Evolutionary conservation across 352 stramenopile species (phyloP).

Genomic region (Blastocystis sp.): DNA sequence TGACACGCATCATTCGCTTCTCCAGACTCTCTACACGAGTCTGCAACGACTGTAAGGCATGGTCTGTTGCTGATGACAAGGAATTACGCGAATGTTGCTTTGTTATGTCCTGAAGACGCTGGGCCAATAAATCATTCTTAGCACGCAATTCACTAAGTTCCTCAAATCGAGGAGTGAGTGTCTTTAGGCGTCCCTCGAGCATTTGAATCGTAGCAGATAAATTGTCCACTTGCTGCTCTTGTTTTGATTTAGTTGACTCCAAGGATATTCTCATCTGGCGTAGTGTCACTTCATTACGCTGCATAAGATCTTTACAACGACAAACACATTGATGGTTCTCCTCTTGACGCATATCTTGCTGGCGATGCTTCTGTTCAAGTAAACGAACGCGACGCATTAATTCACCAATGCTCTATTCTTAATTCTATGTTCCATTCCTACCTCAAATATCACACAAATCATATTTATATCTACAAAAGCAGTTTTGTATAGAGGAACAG

Average conservation of each 20-base stretch:
- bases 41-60: background rate
- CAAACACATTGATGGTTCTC: background rate
- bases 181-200: constrained; percentile 14
- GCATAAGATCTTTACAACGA: background rate
- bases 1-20: background rate
- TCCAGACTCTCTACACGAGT: background rate
- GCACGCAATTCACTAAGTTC: constrained; percentile 1
- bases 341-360: background rate
- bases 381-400: constrained; percentile 24
- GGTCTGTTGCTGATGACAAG: background rate
- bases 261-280: background rate
- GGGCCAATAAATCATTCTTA: background rate
- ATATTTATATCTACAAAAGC: constrained; percentile 1
- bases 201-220: background rate
- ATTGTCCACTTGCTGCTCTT: constrained; percentile 14
- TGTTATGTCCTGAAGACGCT: background rate
- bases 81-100: background rate
- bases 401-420: constrained; percentile 9
- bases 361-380: background rate
- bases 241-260: background rate
- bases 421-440: background rate
- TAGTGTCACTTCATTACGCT: constrained; percentile 1
- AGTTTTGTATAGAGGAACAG: constrained; percentile 14
- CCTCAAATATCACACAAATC: background rate
- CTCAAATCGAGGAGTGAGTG: constrained; percentile 15